Evolutionary conservation across 2,329 filamentous ascomycete species (phyloP).

Genomic region (Epichloe glyceriae): DNA sequence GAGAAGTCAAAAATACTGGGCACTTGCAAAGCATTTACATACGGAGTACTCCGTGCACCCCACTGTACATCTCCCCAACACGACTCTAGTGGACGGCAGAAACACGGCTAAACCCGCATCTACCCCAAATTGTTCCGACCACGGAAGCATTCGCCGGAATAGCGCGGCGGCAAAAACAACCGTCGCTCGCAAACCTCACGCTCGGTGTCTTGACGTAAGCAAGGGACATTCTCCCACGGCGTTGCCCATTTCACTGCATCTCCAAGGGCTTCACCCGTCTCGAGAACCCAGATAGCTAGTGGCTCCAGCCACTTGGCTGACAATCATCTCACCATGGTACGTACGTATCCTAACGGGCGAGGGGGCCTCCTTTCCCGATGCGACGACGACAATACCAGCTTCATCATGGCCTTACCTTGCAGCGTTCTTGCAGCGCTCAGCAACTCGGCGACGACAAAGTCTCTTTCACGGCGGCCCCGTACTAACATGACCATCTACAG

Average conservation of each 20-base stretch:
- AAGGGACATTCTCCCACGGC: constrained; percentile 11
- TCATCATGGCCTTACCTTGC: neutral
- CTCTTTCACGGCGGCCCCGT: neutral
- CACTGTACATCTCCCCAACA: too few relatives aligned
- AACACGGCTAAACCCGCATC: constrained; percentile 12
- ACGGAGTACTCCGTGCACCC: too few relatives aligned
- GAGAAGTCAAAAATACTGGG: too few relatives aligned
- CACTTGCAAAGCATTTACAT: too few relatives aligned
- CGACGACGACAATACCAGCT: neutral
- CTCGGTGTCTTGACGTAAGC: constrained; percentile 13
- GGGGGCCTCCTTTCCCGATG: neutral
- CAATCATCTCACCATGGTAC: constrained; percentile 17
- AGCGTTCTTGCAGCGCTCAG: too few relatives aligned
- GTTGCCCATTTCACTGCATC: neutral
- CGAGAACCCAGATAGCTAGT: neutral
- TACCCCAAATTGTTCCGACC: constrained; percentile 13
- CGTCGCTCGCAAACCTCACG: constrained; percentile 9
- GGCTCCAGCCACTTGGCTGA: constrained; percentile 1
- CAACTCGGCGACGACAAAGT: too few relatives aligned
- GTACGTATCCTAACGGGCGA: neutral
- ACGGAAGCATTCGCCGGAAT: constrained; percentile 14
- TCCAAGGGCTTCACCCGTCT: neutral
- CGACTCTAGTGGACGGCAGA: constrained; percentile 11
- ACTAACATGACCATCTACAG: constrained; percentile 32
- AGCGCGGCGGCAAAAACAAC: constrained; percentile 14